Evolutionary conservation across 306 rosid genomes (phyloP).

Genomic region (Acacia crassicarpa): DNA sequence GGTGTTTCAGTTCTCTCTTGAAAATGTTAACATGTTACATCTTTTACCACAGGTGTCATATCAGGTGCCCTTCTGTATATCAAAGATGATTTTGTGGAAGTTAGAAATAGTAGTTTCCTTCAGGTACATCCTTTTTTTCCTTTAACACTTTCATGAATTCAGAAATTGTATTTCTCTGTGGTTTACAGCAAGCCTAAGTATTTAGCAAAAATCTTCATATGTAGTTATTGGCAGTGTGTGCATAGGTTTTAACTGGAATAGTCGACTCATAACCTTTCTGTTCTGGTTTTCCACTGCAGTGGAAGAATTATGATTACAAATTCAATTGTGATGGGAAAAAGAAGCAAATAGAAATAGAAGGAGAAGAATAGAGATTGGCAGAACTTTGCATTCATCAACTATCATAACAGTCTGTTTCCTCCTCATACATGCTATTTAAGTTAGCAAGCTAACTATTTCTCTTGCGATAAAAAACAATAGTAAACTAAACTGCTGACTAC

Average conservation of each 20-base stretch:
- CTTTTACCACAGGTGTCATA: slow-evolving; percentile 43
- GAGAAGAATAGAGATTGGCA: background rate
- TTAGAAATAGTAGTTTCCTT: slow-evolving; percentile 35
- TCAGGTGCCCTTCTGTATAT: slow-evolving; percentile 54
- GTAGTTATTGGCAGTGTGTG: slow-evolving; percentile 24
- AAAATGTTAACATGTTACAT: background rate
- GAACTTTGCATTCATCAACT: background rate
- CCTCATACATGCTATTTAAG: background rate
- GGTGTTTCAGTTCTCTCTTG: background rate
- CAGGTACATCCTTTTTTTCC: slow-evolving; percentile 29
- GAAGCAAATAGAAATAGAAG: background rate
- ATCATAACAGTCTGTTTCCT: background rate
- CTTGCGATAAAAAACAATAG: background rate
- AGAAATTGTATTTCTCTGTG: background rate
- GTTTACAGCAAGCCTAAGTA: background rate
- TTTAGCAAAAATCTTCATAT: background rate
- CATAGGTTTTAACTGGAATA: background rate
- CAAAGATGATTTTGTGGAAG: slow-evolving; percentile 46
- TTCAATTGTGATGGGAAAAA: background rate
- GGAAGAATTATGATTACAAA: background rate
- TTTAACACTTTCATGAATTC: background rate
- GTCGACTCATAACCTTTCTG: slow-evolving; percentile 3
- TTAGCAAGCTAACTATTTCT: background rate
- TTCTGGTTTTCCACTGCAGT: background rate
- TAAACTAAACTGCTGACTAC: background rate